phyloP scores from a whole-genome alignment of 495 filamentous ascomycete genomes.

The Penicillium herquei region DNA sequence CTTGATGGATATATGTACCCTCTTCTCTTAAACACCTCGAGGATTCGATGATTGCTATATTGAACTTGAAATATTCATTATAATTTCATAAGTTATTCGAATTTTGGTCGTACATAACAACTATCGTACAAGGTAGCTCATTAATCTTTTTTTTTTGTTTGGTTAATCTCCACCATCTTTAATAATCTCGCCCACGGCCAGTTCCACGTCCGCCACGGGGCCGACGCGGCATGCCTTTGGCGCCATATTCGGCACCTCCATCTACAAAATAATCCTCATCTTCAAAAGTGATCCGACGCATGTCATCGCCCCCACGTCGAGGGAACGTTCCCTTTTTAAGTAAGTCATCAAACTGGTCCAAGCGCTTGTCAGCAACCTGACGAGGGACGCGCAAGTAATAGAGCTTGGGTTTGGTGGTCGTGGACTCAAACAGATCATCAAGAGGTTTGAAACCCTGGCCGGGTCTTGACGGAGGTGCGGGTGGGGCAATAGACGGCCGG shows the following conservation, averaged over 20 bases:
- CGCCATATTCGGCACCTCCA: constrained; percentile 65
- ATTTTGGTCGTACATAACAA: too few relatives aligned
- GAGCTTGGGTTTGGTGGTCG: constrained; percentile 64
- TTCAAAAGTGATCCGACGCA: constrained; percentile 78
- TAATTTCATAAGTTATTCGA: too few relatives aligned
- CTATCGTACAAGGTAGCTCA: background rate
- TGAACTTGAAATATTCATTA: too few relatives aligned
- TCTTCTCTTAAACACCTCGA: too few relatives aligned
- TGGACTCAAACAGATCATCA: constrained; percentile 63
- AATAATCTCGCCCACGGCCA: background rate
- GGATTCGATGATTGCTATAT: too few relatives aligned
- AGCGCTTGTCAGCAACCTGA: constrained; percentile 56
- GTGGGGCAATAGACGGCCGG: constrained; percentile 22
- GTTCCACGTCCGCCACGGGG: constrained; percentile 4
- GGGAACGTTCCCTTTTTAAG: constrained; percentile 44
- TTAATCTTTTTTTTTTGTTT: background rate
- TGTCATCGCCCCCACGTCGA: constrained; percentile 57
- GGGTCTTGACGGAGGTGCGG: constrained; percentile 20
- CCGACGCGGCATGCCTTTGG: constrained; percentile 29
- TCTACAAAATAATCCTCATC: constrained; percentile 69
- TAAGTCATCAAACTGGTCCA: constrained; percentile 60
- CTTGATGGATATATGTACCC: too few relatives aligned
- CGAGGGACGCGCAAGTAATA: constrained; percentile 60
- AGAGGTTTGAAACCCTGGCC: constrained; percentile 57
- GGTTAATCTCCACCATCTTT: background rate